Base-by-base conservation (phyloP, 345 rosid genomes). In the Rhodamnia rubescens region DNA sequence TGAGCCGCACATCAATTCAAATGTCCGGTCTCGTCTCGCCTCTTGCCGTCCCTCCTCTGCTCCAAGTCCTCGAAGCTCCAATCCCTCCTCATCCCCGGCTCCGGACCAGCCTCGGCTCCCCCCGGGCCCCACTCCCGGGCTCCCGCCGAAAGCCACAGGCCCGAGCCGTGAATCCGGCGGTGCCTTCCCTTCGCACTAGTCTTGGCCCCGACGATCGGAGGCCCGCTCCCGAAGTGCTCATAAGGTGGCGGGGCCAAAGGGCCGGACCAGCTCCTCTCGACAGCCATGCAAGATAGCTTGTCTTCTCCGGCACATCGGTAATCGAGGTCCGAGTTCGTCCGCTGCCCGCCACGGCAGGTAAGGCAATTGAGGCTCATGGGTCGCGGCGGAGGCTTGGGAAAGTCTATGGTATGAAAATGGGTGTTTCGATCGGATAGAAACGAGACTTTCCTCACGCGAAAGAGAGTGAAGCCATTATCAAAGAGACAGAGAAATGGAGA, bases 31-130 rank as follows among this genome's bases (percentile, higher is more conserved):
- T 36, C 24, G 4, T 69, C 80, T 4, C 26, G 47, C 80, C 80
- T 15, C 42, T 53, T 44, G 20, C 21, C 83, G 40, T 82, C 57
- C 53, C 83, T 82, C 80, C 80, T 36, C 47, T 36, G 80, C 20
- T 11, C 24, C 85, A 82, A 57, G 16, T 85, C 50, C 81, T 58
- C 84, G 81, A 85, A 85, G 58, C 87, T 85, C 87, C 87, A 85
- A 82, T 85, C 84, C 81, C 87, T 50, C 81, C 87, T 49, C 78
- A 85, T 58, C 12, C 87, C 40, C 80, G 42, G 78, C 87, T 85
- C n/a, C 87, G 47, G 27, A 85, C 84, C 53, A 82, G 53, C 51
- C 47, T 85, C 16, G 87, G 87, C 50, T 82, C 87, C 36, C 69
- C 86, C 2, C 21, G 26, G 78, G 80, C 80, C 26, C 80, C 80